phyloP scores from a whole-genome alignment of 2,329 filamentous ascomycete species.

The Fonsecaea pedrosoi region DNA sequence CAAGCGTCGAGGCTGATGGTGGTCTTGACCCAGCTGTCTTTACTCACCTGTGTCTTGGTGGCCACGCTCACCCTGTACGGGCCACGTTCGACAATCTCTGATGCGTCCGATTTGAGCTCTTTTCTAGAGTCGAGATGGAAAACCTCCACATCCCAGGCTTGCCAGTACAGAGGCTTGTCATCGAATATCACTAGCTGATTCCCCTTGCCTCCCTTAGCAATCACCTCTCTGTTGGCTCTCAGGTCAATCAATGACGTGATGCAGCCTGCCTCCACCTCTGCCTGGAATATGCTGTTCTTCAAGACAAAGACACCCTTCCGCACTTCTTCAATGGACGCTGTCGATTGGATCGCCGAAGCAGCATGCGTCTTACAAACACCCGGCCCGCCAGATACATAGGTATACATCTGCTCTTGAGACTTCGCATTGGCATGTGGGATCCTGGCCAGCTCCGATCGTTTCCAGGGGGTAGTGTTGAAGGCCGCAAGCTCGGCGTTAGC shows the following conservation, averaged over 20 bases:
- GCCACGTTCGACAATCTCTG: constrained; percentile 73
- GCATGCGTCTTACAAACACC: constrained; percentile 51
- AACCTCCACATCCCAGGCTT: constrained; percentile 97
- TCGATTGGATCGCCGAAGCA: constrained; percentile 36
- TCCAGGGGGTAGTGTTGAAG: constrained; percentile 88
- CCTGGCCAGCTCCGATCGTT: constrained; percentile 74
- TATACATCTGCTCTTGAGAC: constrained; percentile 45
- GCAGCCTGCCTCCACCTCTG: constrained; percentile 74
- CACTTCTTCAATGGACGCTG: constrained; percentile 59
- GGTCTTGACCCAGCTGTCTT: constrained; percentile 83
- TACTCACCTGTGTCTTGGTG: constrained; percentile 86
- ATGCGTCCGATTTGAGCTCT: constrained; percentile 72
- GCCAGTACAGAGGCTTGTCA: constrained; percentile 96
- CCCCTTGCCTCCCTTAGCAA: constrained; percentile 74
- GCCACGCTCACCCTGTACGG: constrained; percentile 79
- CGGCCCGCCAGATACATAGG: constrained; percentile 55
- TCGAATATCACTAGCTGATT: constrained; percentile 96
- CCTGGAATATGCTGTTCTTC: constrained; percentile 75
- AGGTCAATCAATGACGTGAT: constrained; percentile 87
- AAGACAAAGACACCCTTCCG: constrained; percentile 73
- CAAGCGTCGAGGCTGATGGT: constrained; percentile 80
- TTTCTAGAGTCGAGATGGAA: constrained; percentile 88
- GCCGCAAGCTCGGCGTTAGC: constrained; percentile 62
- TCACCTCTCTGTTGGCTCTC: constrained; percentile 73
- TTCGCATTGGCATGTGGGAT: constrained; percentile 54